Evolutionary conservation across 306 rosid genomes (phyloP).

Genomic region (Canavalia gladiata): DNA sequence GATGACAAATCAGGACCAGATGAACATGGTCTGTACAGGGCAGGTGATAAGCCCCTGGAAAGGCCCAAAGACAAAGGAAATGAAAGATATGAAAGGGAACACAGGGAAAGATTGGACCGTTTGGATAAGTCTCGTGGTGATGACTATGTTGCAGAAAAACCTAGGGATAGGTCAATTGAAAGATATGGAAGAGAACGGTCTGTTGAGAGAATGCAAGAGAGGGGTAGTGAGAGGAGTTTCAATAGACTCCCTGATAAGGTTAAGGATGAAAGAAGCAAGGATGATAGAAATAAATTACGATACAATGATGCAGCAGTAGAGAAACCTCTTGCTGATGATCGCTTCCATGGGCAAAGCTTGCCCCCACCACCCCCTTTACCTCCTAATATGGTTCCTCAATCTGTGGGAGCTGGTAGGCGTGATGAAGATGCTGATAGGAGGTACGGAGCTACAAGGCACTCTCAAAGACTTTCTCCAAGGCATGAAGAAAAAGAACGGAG

Average conservation of each 20-base stretch:
- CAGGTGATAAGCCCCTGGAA: conserved; percentile 76
- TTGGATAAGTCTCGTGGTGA: conserved; percentile 89
- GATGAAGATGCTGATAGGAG: conserved; percentile 96
- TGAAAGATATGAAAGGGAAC: conserved; percentile 91
- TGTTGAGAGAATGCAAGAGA: conserved; percentile 85
- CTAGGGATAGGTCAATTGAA: conserved; percentile 91
- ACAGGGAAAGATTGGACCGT: conserved; percentile 87
- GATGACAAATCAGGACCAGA: conserved; percentile 80
- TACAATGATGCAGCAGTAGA: conserved; percentile 72
- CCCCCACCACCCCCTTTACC: conserved; percentile 99
- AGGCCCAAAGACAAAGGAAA: conserved; percentile 84
- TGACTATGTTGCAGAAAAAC: conserved; percentile 71
- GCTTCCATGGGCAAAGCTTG: conserved; percentile 91
- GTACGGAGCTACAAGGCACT: conserved; percentile 84
- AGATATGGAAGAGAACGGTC: conserved; percentile 93
- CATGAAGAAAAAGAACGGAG: conserved; percentile 96
- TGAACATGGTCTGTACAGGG: conserved; percentile 68
- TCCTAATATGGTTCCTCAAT: conserved; percentile 93
- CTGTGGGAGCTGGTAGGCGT: conserved; percentile 84
- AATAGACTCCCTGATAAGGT: conserved; percentile 79
- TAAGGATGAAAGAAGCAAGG: conserved; percentile 82
- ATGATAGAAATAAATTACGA: conserved; percentile 82
- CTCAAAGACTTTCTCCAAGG: conserved; percentile 95
- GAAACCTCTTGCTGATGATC: conserved; percentile 85
- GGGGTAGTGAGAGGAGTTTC: conserved; percentile 78